Base-by-base conservation (phyloP, 192 early-diverging fungal genomes). In the Coemansia sp. region DNA sequence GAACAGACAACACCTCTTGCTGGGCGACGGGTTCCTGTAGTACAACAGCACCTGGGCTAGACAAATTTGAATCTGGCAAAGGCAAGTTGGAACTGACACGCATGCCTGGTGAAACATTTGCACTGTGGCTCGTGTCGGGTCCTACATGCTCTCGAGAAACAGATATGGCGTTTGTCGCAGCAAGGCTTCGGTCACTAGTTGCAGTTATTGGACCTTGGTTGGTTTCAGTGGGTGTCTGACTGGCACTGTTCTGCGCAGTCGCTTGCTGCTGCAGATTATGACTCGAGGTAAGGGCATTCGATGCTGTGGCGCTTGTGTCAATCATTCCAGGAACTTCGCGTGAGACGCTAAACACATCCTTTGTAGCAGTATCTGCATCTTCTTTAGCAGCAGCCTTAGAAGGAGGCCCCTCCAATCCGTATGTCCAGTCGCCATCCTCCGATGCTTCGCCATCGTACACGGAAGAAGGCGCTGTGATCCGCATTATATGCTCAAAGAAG, bases 361-460 rank as follows among this genome's bases (percentile, higher is more conserved):
- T 59, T 16, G 56, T 63, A 37, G 60, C 59, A 38, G 65, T 62
- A 7, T 32, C 32, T 68, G 67, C 45, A 11, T 17, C 39, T 22
- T 41, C 39, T 59, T 67, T 67, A 4, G 70, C 64, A 45, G 63
- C 20, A 20, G 73, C 19, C 66, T 76, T 75, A 5, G 79, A 71
- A 13, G 79, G 79, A 17, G 75, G 75, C 5, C 79, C 79, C 25
- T 82, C 79, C 5, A 76, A 46, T 1, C 79, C 79, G 41, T 61
- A 82, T n/a, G 71, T 58, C 79, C 79, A 82, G 75, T 82, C 79
- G 45, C 75, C 79, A 20, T 82, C 75, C 49, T 82, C 79, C 0
- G 71, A 70, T 1, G 58, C 40, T 2, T 74, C 71, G 48, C 65
- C 74, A 10, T 77, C 79, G n/a, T 71, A 77, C n/a, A 82, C 51